phyloP scores from a whole-genome alignment of 2,329 filamentous ascomycete species.

The Metarhizium guizhouense region DNA sequence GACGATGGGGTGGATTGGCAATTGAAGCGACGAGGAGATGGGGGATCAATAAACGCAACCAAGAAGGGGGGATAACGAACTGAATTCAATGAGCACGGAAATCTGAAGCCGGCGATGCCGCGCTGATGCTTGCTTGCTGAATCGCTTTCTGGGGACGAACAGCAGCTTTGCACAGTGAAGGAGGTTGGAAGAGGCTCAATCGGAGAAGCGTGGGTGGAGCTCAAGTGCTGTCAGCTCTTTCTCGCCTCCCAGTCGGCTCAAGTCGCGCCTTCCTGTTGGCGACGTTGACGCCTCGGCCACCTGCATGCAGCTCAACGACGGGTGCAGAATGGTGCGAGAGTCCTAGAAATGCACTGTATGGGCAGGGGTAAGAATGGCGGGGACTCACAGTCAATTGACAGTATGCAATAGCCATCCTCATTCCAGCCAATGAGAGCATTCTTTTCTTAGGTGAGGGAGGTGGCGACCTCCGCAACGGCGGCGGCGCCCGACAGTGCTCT shows the following conservation, averaged over 20 bases:
- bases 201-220: slow-evolving; percentile 7
- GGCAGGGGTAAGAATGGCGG: not conserved
- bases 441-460: slow-evolving; percentile 10
- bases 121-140: slow-evolving; percentile 12
- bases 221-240: not conserved
- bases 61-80: slow-evolving; percentile 21
- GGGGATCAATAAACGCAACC: slow-evolving; percentile 8
- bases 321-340: not conserved
- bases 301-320: too few relatives aligned
- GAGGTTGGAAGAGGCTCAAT: slow-evolving; percentile 7
- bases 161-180: slow-evolving; percentile 5
- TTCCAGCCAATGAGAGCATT: not conserved
- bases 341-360: not conserved
- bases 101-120: slow-evolving; percentile 14
- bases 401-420: not conserved
- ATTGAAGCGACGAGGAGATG: slow-evolving; percentile 5
- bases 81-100: slow-evolving; percentile 21
- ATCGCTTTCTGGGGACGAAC: slow-evolving; percentile 1
- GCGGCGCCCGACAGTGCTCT: slow-evolving; percentile 4
- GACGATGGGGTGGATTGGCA: slow-evolving; percentile 5
- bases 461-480: slow-evolving; percentile 24
- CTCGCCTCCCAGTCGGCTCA: not conserved
- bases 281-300: not conserved
- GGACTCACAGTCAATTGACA: not conserved
- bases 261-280: not conserved